Evolutionary conservation across 2,329 filamentous ascomycete genomes (phyloP), one percentile per base, ranked within the genome.

Genomic region (Leptographium lundbergii): DNA sequence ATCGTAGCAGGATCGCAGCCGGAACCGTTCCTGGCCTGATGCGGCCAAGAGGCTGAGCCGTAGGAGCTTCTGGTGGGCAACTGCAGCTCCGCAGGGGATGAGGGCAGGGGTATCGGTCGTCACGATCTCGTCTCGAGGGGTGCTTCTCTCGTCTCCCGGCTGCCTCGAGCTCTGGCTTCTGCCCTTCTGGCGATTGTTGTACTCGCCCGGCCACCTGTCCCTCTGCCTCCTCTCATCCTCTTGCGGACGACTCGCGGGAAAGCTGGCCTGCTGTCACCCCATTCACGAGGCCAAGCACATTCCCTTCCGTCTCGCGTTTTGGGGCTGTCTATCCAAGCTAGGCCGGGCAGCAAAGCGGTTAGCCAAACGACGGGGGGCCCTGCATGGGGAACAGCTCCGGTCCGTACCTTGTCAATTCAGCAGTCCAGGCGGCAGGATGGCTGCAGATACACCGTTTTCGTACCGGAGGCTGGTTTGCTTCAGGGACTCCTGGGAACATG

Each of bases 141-240:
- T 39, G 36, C 36, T 17, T 39, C 17, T 39, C 36, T 50, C 47
- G 47, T 29, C 25, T 51, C 10, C 24, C 9, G 10, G 6, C 22
- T 25, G 47, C 24, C 24, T 29, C 24, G 48, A 7, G 19, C 14
- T 24, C 50, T 13, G 24, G 6, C 19, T 45, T 50, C 50, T 47
- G 6, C 7, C 9, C 27, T 19, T 36, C 22, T 24, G 19, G 27
- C 52, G 36, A 39, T 39, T 36, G 39, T 57, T 42, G 42, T 57
- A 42, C 58, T 60, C 54, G 54, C 57, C 56, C 52, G 54, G 29
- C 61, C 54, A 50, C 53, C 36, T 17, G 27, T 47, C 47, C 27
- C 24, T 39, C 19, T 53, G 51, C 57, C 22, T 25, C 47, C 57
- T 58, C 57, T 42, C 61, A 60, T 62, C 42, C 56, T 57, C 48